These are phyloP conservation scores for Hanseniaspora sp. DNA, from an alignment of 1,139 yeast species.

Conservation along the genomic window DNA sequence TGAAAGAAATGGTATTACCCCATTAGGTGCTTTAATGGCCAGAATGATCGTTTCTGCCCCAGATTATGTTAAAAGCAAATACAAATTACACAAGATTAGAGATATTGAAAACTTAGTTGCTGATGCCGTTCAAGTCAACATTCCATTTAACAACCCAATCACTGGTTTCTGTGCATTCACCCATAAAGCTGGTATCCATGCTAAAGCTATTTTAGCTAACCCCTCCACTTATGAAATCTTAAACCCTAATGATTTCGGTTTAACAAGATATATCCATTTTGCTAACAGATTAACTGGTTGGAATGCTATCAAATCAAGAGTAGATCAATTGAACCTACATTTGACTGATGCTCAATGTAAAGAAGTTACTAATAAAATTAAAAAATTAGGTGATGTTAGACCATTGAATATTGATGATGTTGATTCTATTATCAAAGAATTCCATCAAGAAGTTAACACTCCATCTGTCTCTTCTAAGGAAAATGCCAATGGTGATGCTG, in stretches of 20 bases:
- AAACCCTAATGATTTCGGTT: slow-evolving; percentile 83
- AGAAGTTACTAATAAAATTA: slow-evolving; percentile 82
- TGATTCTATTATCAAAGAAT: slow-evolving; percentile 35
- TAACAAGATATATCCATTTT: slow-evolving; percentile 83
- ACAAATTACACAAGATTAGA: slow-evolving; percentile 83
- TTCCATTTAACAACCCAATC: slow-evolving; percentile 93
- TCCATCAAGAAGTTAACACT: slow-evolving; percentile 36
- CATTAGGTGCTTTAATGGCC: slow-evolving; percentile 92
- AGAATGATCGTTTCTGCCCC: slow-evolving; percentile 96
- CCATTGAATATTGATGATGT: slow-evolving; percentile 47
- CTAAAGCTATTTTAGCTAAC: slow-evolving; percentile 91
- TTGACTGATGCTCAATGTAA: slow-evolving; percentile 77
- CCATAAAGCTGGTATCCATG: slow-evolving; percentile 96
- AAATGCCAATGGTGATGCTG: slow-evolving; percentile 15
- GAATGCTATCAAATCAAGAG: slow-evolving; percentile 66
- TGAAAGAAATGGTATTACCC: slow-evolving; percentile 93
- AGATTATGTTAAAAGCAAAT: slow-evolving; percentile 82
- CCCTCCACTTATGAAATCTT: slow-evolving; percentile 91
- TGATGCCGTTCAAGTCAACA: slow-evolving; percentile 84
- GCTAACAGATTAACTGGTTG: slow-evolving; percentile 94
- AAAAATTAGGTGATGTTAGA: slow-evolving; percentile 78
- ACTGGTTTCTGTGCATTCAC: slow-evolving; percentile 97
- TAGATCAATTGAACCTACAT: slow-evolving; percentile 50
- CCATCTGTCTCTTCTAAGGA: slow-evolving; percentile 16
- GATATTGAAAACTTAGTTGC: slow-evolving; percentile 89